A percentile compares a stretch with the other conserved stretches of the same genome.
Conservation (phyloP, 352 stramenopile species). For the Phytophthora colocasiae region DNA sequence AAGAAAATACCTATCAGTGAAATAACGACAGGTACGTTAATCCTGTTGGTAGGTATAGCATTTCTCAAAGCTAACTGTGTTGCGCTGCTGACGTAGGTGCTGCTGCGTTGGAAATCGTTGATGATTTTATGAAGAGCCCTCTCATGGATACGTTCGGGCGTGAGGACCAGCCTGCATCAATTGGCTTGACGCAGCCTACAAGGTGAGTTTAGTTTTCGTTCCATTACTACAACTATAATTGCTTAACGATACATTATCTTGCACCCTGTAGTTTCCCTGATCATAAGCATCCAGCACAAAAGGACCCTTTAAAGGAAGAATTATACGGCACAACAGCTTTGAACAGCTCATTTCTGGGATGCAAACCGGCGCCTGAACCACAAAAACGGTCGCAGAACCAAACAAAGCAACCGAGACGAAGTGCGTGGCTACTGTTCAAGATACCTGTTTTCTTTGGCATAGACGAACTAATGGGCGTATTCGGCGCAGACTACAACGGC, state of each 20-base stretch:
- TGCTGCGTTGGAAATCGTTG: conserved; percentile 81
- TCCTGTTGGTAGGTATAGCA: background rate
- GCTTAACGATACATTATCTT: background rate
- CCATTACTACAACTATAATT: background rate
- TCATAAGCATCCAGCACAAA: conserved; percentile 7
- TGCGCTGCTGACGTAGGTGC: conserved; percentile 46
- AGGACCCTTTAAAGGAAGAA: conserved; percentile 65
- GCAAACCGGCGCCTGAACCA: conserved; percentile 34
- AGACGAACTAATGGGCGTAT: background rate
- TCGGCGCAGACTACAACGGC: conserved; percentile 61
- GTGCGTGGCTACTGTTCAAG: conserved; percentile 7
- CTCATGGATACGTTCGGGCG: conserved; percentile 71
- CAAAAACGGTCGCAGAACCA: conserved; percentile 7
- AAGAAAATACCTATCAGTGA: conserved; percentile 58
- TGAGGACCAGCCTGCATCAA: conserved; percentile 1
- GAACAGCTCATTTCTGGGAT: conserved; percentile 62
- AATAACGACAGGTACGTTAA: conserved; percentile 60
- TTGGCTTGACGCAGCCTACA: conserved; percentile 2
- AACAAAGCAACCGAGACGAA: conserved; percentile 36
- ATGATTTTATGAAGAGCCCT: conserved; percentile 80
- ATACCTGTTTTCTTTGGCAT: background rate
- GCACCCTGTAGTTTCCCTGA: conserved; percentile 1
- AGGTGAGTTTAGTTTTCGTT: conserved; percentile 11
- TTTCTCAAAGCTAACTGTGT: background rate
- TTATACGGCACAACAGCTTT: conserved; percentile 60